Conservation (phyloP, 2,329 filamentous ascomycete genomes). For the Cytospora schulzeri region DNA sequence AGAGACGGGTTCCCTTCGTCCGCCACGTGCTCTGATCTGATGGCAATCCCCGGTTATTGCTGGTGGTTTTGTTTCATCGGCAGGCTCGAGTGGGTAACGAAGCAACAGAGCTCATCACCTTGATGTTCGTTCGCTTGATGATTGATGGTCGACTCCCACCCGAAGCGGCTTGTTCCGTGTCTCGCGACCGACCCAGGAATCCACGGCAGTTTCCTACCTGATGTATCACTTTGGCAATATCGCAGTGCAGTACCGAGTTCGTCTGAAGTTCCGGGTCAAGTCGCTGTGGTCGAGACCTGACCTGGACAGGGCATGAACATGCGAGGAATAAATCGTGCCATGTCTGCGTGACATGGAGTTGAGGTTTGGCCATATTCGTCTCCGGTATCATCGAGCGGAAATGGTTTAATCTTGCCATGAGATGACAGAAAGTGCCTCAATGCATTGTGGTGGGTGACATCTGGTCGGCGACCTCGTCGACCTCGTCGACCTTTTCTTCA, state of each 20-base stretch:
- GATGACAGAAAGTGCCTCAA: constrained; percentile 4
- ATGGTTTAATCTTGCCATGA: constrained; percentile 18
- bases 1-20: background rate
- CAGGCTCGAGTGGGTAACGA: constrained; percentile 10
- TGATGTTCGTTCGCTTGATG: background rate
- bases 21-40: background rate
- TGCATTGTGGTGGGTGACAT: background rate
- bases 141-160: constrained; percentile 13
- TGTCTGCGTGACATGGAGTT: background rate
- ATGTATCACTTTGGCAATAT: background rate
- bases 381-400: background rate
- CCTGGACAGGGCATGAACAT: background rate
- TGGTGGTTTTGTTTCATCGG: background rate
- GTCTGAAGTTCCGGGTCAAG: background rate
- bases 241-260: constrained; percentile 6
- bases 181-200: background rate
- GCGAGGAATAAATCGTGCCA: constrained; percentile 1
- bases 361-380: background rate
- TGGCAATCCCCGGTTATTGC: background rate
- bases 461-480: constrained; percentile 1
- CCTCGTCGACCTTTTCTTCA: constrained; percentile 1
- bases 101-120: constrained; percentile 2
- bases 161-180: background rate
- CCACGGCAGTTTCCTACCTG: background rate
- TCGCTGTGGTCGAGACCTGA: constrained; percentile 2